Conservation (phyloP, 192 early-diverging fungal species). For the Borealophlyctis nickersoniae region DNA sequence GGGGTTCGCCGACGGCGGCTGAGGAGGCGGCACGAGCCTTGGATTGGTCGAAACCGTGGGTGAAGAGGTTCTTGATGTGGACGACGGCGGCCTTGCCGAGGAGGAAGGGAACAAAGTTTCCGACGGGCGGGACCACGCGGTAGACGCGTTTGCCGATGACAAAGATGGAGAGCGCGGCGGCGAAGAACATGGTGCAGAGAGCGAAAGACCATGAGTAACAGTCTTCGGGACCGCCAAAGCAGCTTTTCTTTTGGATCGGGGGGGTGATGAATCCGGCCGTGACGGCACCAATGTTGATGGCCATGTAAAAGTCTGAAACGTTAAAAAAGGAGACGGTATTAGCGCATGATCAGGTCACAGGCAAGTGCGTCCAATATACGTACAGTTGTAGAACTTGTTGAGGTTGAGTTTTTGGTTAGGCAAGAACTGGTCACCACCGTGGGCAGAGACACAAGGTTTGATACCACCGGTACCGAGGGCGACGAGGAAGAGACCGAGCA, state of each 20-base stretch:
- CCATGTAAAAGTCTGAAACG: constrained; percentile 35
- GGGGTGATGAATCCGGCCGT: constrained; percentile 48
- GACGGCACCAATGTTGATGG: constrained; percentile 60
- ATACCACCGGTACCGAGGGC: constrained; percentile 63
- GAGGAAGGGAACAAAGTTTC: constrained; percentile 50
- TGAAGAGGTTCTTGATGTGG: constrained; percentile 10
- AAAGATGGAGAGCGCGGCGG: constrained; percentile 44
- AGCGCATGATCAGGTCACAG: not conserved
- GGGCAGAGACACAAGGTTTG: constrained; percentile 58
- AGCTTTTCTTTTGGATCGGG: constrained; percentile 22
- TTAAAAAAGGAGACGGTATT: not conserved
- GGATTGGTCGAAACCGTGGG: constrained; percentile 2
- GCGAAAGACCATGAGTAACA: constrained; percentile 49
- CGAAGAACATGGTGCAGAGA: constrained; percentile 43
- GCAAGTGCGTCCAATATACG: constrained; percentile 28
- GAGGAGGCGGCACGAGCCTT: constrained; percentile 9
- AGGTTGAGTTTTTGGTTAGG: constrained; percentile 39
- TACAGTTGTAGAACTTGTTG: constrained; percentile 54
- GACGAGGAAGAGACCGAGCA: constrained; percentile 44
- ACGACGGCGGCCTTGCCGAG: constrained; percentile 33
- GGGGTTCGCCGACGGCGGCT: constrained; percentile 11
- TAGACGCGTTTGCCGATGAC: constrained; percentile 50
- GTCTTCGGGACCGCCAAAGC: constrained; percentile 34
- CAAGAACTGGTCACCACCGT: constrained; percentile 59
- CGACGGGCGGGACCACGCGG: constrained; percentile 60